Conservation (phyloP, 225 moss, liverwort and hornwort species). For the Thuidium tamariscinum region DNA sequence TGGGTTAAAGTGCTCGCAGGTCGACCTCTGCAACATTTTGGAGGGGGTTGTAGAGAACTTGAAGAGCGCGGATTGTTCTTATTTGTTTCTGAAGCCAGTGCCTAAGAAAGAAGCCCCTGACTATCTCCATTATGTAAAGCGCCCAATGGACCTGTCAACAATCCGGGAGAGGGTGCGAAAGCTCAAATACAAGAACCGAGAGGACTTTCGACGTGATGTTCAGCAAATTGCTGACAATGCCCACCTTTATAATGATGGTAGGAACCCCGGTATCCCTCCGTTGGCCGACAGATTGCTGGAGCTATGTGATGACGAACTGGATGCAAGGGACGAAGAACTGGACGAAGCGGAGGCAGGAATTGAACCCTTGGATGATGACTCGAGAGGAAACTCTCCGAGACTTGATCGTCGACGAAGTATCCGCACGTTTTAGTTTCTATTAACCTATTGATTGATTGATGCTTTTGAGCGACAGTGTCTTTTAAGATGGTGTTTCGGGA, state of each 20-base stretch:
- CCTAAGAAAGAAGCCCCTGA: conserved; percentile 98
- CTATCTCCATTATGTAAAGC: conserved; percentile 65
- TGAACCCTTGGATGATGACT: conserved; percentile 56
- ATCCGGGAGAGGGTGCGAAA: conserved; percentile 84
- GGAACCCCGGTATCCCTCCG: conserved; percentile 91
- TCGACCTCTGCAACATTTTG: conserved; percentile 82
- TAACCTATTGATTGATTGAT: neutral
- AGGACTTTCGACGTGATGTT: conserved; percentile 77
- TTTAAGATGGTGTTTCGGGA: neutral
- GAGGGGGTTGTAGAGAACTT: conserved; percentile 65
- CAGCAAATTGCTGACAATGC: conserved; percentile 86
- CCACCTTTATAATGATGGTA: conserved; percentile 74
- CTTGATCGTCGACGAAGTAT: conserved; percentile 34
- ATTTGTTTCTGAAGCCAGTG: conserved; percentile 89
- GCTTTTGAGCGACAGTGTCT: neutral
- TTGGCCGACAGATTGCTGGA: conserved; percentile 79
- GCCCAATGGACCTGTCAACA: conserved; percentile 80
- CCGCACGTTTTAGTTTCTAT: conserved; percentile 8
- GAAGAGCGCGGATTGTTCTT: conserved; percentile 62
- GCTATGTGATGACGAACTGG: conserved; percentile 66
- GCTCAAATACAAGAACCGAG: conserved; percentile 67
- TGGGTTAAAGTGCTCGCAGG: conserved; percentile 34
- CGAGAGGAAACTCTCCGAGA: conserved; percentile 19
- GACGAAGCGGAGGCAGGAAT: conserved; percentile 80
- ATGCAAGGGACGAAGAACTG: conserved; percentile 40